Conservation (phyloP, 2,329 filamentous ascomycete species). For the Trichoderma polysporum region DNA sequence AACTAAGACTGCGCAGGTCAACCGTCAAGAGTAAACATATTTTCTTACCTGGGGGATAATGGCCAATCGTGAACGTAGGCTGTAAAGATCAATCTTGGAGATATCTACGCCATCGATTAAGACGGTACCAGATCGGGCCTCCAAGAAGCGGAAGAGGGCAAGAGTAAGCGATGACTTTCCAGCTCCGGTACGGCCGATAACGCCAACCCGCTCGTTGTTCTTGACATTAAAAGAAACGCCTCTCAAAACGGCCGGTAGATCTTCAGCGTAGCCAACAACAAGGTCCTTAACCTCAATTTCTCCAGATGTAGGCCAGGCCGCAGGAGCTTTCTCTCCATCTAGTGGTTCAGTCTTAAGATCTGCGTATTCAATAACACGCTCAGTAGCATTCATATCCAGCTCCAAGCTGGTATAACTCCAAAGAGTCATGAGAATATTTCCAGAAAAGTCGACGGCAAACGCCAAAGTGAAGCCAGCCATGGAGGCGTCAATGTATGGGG, state of each 20-base stretch:
- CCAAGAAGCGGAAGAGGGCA: conserved; percentile 75
- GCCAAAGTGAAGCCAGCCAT: conserved; percentile 74
- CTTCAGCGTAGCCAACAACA: conserved; percentile 68
- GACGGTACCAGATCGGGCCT: conserved; percentile 64
- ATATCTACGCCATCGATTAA: conserved; percentile 74
- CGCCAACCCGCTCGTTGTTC: conserved; percentile 69
- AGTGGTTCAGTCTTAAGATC: conserved; percentile 66
- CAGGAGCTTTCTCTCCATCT: conserved; percentile 60
- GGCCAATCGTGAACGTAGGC: conserved; percentile 69
- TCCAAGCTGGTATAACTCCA: conserved; percentile 69
- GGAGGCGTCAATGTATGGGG: conserved; percentile 62
- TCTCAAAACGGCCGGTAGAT: conserved; percentile 69
- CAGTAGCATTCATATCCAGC: conserved; percentile 75
- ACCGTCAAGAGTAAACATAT: neutral
- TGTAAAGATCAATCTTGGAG: conserved; percentile 66
- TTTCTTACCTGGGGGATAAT: conserved; percentile 66
- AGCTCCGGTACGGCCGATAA: conserved; percentile 75
- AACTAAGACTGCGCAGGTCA: neutral
- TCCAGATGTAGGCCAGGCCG: conserved; percentile 74
- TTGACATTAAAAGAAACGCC: conserved; percentile 66
- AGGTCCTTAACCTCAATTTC: conserved; percentile 71
- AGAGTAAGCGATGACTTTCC: conserved; percentile 76
- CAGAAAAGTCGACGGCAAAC: conserved; percentile 70
- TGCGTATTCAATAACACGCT: conserved; percentile 74
- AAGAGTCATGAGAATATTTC: conserved; percentile 63